Conservation (phyloP, 768 basidiomycete species). For the Kwoniella sp. region DNA sequence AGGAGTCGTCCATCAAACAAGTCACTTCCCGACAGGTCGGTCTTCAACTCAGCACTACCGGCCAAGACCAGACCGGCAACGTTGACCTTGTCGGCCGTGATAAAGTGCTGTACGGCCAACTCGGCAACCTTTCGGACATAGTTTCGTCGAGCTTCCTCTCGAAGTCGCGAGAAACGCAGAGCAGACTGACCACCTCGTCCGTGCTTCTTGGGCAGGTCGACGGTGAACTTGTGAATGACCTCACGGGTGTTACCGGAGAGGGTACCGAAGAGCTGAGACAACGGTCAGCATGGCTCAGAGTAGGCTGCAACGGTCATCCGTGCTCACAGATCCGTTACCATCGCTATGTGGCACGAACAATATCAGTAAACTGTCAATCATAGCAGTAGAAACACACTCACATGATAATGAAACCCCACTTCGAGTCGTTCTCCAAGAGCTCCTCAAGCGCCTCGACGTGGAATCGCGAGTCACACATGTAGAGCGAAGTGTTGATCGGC, state of each 20-base stretch:
- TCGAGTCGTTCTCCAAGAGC: slow-evolving; percentile 91
- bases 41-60: slow-evolving; percentile 98
- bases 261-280: slow-evolving; percentile 70
- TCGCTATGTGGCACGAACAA: slow-evolving; percentile 11
- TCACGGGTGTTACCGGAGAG: slow-evolving; percentile 96
- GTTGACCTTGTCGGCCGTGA: slow-evolving; percentile 97
- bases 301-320: background rate
- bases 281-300: background rate
- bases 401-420: slow-evolving; percentile 99
- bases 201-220: slow-evolving; percentile 99
- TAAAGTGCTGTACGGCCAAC: slow-evolving; percentile 93
- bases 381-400: slow-evolving; percentile 57
- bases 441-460: slow-evolving; percentile 97
- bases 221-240: slow-evolving; percentile 95
- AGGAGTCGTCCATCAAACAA: slow-evolving; percentile 86
- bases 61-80: slow-evolving; percentile 93
- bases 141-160: slow-evolving; percentile 99
- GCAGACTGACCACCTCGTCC: slow-evolving; percentile 99
- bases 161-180: slow-evolving; percentile 97
- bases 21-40: slow-evolving; percentile 90
- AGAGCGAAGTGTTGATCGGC: slow-evolving; percentile 98
- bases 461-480: slow-evolving; percentile 84
- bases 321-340: slow-evolving; percentile 65
- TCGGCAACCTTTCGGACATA: slow-evolving; percentile 99
- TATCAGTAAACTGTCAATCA: background rate